Percentiles rank a stretch among this genome's conserved stretches.
These are phyloP conservation scores for Actinomortierella wolfii DNA, from an alignment of 371 early-diverging fungal species.

Conservation along the genomic window DNA sequence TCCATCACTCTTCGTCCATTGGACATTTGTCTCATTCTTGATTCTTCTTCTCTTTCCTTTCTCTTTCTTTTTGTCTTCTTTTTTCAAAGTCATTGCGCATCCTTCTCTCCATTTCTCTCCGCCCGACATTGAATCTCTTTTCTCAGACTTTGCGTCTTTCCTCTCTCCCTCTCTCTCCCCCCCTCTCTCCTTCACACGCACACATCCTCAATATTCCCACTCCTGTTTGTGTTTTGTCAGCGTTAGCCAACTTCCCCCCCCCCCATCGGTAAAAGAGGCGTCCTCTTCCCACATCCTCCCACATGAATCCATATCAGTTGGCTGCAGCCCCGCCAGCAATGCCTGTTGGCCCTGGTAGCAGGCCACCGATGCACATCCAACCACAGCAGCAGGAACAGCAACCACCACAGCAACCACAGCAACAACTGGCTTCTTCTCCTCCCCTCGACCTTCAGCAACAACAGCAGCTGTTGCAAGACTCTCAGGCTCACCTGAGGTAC, in stretches of 20 bases:
- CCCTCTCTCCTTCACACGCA: background rate
- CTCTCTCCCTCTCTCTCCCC: constrained; percentile 1
- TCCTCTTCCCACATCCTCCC: too few species aligned
- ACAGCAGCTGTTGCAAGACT: constrained; percentile 12
- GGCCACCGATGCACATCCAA: background rate
- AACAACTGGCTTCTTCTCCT: constrained; percentile 12
- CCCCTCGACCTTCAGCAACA: constrained; percentile 13
- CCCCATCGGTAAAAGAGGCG: constrained; percentile 5
- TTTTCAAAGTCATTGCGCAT: background rate
- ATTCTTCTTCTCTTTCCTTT: constrained; percentile 1
- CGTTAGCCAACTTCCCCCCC: constrained; percentile 28
- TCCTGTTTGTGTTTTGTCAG: constrained; percentile 3
- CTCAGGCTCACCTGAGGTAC: too few species aligned
- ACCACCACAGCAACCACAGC: constrained; percentile 13
- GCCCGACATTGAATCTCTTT: background rate
- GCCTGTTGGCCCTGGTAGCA: background rate
- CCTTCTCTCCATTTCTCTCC: background rate
- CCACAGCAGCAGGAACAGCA: constrained; percentile 10
- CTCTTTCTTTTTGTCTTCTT: constrained; percentile 4
- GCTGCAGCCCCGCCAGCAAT: constrained; percentile 15
- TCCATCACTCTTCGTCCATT: too few species aligned
- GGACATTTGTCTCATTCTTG: background rate
- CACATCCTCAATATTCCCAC: background rate
- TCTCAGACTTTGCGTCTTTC: background rate
- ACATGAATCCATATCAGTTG: too few species aligned